Percentiles rank a stretch among this genome's conserved stretches.
Conservation (phyloP, 768 basidiomycete species). For the Lactarius akahatsu region DNA sequence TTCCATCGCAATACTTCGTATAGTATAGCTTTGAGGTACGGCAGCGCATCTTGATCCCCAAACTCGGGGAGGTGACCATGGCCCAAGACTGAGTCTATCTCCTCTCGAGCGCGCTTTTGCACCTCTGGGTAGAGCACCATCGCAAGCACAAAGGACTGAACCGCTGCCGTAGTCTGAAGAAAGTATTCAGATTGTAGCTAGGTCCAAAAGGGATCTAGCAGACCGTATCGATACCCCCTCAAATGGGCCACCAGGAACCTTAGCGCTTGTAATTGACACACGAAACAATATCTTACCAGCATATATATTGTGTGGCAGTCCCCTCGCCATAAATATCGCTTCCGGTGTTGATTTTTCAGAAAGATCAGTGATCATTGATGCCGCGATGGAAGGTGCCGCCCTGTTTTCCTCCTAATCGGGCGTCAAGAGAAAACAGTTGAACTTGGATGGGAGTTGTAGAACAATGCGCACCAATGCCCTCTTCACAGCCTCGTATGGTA, state of each 20-base stretch:
- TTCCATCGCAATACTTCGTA: not conserved
- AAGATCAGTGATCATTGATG: not conserved
- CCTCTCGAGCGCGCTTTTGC: conserved; percentile 35
- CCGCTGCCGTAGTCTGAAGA: conserved; percentile 23
- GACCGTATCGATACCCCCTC: conserved; percentile 22
- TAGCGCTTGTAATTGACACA: no score
- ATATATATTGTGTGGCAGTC: conserved; percentile 10
- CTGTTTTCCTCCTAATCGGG: not conserved
- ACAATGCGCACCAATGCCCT: conserved; percentile 28
- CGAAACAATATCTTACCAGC: not conserved
- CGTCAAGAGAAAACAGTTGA: not conserved
- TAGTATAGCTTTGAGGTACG: conserved; percentile 9
- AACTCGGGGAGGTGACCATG: conserved; percentile 13
- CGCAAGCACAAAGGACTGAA: conserved; percentile 34
- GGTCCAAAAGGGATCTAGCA: not conserved
- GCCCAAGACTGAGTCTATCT: conserved; percentile 32
- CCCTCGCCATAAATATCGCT: conserved; percentile 12
- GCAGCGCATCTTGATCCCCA: conserved; percentile 15
- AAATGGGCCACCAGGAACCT: not conserved
- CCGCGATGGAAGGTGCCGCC: not conserved
- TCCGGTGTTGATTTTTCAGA: conserved; percentile 11
- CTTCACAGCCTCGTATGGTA: not conserved
- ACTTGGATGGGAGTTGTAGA: not conserved
- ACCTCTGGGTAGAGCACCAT: conserved; percentile 36
- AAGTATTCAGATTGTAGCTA: not conserved